Conservation (phyloP, 805 yeast genomes). For the Candida golubevii region DNA sequence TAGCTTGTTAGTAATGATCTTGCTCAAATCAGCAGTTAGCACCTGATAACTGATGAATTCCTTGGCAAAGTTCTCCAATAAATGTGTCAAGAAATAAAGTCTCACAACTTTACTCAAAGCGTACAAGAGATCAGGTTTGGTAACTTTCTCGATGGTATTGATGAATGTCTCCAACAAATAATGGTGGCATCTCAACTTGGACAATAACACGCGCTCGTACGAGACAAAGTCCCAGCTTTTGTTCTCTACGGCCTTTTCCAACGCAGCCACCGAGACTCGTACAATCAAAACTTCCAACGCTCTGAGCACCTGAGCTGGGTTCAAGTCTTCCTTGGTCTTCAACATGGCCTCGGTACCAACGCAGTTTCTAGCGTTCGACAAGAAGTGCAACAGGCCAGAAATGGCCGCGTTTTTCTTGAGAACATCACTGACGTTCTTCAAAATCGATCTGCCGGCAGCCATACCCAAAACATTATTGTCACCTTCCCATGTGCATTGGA, state of each 20-base stretch:
- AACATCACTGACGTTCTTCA: constrained; percentile 29
- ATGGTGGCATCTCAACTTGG: constrained; percentile 42
- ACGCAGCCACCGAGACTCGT: constrained; percentile 29
- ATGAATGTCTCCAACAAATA: constrained; percentile 34
- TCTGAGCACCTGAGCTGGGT: constrained; percentile 14
- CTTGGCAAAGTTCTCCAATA: constrained; percentile 29
- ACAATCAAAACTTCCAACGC: constrained; percentile 36
- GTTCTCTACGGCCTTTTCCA: constrained; percentile 23
- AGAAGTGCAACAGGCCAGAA: constrained; percentile 15
- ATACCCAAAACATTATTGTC: constrained; percentile 43
- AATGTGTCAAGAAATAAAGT: constrained; percentile 27
- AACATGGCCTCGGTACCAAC: constrained; percentile 7
- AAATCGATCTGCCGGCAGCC: constrained; percentile 38
- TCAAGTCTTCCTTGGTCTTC: constrained; percentile 14
- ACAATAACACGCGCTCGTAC: constrained; percentile 34
- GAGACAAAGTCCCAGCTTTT: constrained; percentile 35
- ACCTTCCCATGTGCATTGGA: constrained; percentile 49
- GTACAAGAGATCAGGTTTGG: constrained; percentile 22
- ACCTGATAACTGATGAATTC: constrained; percentile 36
- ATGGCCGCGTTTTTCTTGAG: constrained; percentile 14
- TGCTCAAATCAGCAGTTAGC: constrained; percentile 27
- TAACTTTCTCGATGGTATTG: constrained; percentile 20
- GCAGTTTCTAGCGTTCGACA: constrained; percentile 10
- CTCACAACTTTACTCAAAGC: constrained; percentile 29
- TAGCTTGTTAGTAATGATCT: constrained; percentile 21